phyloP scores from a whole-genome alignment of 2,329 filamentous ascomycete species.

The Volutella citrinella region DNA sequence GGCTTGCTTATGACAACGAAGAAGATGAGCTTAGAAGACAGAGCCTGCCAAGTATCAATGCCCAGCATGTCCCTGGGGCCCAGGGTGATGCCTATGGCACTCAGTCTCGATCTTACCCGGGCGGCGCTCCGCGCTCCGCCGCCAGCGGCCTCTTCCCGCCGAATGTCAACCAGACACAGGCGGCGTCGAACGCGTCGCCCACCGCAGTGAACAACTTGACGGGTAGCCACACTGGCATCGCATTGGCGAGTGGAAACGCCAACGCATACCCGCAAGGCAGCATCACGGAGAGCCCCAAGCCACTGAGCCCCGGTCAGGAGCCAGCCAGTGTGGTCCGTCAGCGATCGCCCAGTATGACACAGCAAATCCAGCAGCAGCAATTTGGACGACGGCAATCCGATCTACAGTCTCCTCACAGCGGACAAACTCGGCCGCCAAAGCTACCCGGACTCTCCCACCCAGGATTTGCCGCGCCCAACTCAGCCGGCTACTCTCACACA shows the following conservation, averaged over 20 bases:
- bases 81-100: slow-evolving; percentile 48
- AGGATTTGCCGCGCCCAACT: slow-evolving; percentile 30
- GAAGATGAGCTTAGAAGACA: slow-evolving; percentile 64
- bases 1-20: slow-evolving; percentile 52
- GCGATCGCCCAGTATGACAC: slow-evolving; percentile 63
- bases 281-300: slow-evolving; percentile 86
- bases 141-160: slow-evolving; percentile 61
- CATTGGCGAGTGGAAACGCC: slow-evolving; percentile 48
- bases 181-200: slow-evolving; percentile 54
- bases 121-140: slow-evolving; percentile 53
- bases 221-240: slow-evolving; percentile 44
- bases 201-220: slow-evolving; percentile 42
- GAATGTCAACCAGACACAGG: slow-evolving; percentile 52
- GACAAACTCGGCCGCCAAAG: slow-evolving; percentile 38
- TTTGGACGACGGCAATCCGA: slow-evolving; percentile 53
- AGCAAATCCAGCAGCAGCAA: slow-evolving; percentile 64
- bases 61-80: slow-evolving; percentile 60
- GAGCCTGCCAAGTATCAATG: slow-evolving; percentile 73
- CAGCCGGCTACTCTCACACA: slow-evolving; percentile 29
- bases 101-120: slow-evolving; percentile 78
- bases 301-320: slow-evolving; percentile 65
- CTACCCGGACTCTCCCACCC: slow-evolving; percentile 36
- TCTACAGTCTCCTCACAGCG: slow-evolving; percentile 51
- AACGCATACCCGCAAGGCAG: slow-evolving; percentile 68
- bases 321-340: slow-evolving; percentile 50